phyloP scores from a whole-genome alignment of 73 alveolate genomes.

The Blepharisma stoltei region DNA sequence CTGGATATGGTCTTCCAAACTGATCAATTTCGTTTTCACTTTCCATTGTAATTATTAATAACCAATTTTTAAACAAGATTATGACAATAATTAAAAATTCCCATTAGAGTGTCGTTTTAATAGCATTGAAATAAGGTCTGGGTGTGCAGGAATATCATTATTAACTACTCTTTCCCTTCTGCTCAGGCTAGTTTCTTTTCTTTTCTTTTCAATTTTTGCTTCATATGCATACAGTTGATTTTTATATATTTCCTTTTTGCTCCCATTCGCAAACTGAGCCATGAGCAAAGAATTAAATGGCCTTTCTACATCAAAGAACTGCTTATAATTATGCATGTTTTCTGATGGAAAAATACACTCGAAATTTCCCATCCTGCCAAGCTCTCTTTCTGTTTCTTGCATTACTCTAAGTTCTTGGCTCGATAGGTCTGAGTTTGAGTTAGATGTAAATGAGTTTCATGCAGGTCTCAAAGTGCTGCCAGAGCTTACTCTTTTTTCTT shows the following conservation, averaged over 20 bases:
- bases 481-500: not conserved
- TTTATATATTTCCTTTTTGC: slow-evolving; percentile 1
- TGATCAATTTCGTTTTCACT: not conserved
- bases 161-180: too few relatives aligned
- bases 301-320: slow-evolving; percentile 76
- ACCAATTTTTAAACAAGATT: too few relatives aligned
- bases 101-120: too few relatives aligned
- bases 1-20: slow-evolving; percentile 34
- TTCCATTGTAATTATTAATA: too few relatives aligned
- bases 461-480: slow-evolving; percentile 4
- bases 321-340: slow-evolving; percentile 56
- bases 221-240: not conserved
- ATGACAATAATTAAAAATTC: too few relatives aligned
- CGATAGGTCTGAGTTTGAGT: too few relatives aligned
- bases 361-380: slow-evolving; percentile 54
- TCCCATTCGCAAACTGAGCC: slow-evolving; percentile 30
- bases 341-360: slow-evolving; percentile 64
- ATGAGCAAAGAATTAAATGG: slow-evolving; percentile 51
- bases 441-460: not conserved
- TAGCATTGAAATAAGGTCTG: too few relatives aligned
- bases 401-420: slow-evolving; percentile 37
- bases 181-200: not conserved
- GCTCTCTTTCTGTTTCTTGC: slow-evolving; percentile 65
- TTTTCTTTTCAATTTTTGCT: not conserved
- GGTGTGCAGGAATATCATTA: too few relatives aligned